Conservation (phyloP, 208 protist genomes). For the Porcisia hertigi region DNA sequence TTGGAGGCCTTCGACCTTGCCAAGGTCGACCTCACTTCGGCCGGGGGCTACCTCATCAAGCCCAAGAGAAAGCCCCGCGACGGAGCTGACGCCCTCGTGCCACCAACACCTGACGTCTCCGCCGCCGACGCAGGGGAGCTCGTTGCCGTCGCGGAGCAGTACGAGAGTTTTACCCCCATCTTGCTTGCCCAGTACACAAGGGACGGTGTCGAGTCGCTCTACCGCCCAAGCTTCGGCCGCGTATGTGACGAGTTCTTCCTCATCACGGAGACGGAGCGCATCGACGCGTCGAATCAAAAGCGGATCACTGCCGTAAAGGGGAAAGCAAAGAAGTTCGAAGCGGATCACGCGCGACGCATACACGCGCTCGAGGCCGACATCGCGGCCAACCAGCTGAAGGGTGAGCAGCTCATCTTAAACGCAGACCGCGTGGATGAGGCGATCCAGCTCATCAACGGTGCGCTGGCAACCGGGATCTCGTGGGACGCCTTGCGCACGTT, state of each 20-base stretch:
- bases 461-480: slow-evolving; percentile 77
- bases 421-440: slow-evolving; percentile 90
- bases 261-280: slow-evolving; percentile 85
- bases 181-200: slow-evolving; percentile 84
- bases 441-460: slow-evolving; percentile 86
- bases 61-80: slow-evolving; percentile 11
- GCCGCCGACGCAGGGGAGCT: background rate
- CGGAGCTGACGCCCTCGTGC: background rate
- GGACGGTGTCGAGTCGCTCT: slow-evolving; percentile 38
- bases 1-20: slow-evolving; percentile 56
- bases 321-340: slow-evolving; percentile 92
- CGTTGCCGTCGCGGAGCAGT: slow-evolving; percentile 44
- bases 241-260: slow-evolving; percentile 95
- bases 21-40: slow-evolving; percentile 33
- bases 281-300: slow-evolving; percentile 81
- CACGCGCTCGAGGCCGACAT: slow-evolving; percentile 64
- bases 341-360: slow-evolving; percentile 90
- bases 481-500: slow-evolving; percentile 81
- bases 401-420: slow-evolving; percentile 85
- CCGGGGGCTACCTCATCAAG: slow-evolving; percentile 69
- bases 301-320: slow-evolving; percentile 71
- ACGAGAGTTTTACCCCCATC: slow-evolving; percentile 92
- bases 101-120: background rate
- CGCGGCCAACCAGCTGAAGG: slow-evolving; percentile 65
- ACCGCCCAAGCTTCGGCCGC: slow-evolving; percentile 81